A percentile compares a stretch with the other conserved stretches of the same genome.
Evolutionary conservation across 192 early-diverging fungal genomes (phyloP).

Genomic region (Podila epicladia): DNA sequence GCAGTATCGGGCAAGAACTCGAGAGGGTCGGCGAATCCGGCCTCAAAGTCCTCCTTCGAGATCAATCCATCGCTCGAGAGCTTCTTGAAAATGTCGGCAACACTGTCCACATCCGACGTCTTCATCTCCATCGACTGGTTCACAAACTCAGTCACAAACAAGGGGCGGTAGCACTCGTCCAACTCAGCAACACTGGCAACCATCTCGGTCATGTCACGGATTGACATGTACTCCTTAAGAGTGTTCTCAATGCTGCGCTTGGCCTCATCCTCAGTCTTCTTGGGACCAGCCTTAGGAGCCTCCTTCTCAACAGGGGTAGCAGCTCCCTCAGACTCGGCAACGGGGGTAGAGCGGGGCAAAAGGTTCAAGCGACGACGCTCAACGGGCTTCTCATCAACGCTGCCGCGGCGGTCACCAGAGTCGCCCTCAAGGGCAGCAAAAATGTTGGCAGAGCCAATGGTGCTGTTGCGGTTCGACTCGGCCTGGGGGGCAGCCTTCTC

Average conservation of each 20-base stretch:
- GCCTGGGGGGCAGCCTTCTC: constrained; percentile 50
- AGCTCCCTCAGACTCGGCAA: constrained; percentile 21
- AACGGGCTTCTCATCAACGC: constrained; percentile 50
- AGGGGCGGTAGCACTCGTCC: constrained; percentile 29
- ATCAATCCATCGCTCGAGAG: constrained; percentile 57
- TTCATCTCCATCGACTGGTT: constrained; percentile 60
- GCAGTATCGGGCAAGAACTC: constrained; percentile 78
- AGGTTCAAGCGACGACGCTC: constrained; percentile 42
- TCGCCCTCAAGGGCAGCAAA: constrained; percentile 49
- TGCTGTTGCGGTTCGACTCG: constrained; percentile 54
- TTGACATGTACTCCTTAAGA: constrained; percentile 68
- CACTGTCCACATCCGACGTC: constrained; percentile 63
- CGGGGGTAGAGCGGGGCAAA: constrained; percentile 39
- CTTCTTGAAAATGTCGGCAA: constrained; percentile 64
- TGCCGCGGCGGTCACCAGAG: constrained; percentile 23
- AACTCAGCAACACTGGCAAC: constrained; percentile 72
- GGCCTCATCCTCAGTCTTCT: constrained; percentile 55
- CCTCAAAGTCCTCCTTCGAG: constrained; percentile 59
- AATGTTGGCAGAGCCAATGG: constrained; percentile 54
- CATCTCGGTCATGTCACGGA: constrained; percentile 70
- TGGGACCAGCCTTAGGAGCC: constrained; percentile 34
- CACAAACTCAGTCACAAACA: constrained; percentile 42
- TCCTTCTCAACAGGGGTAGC: constrained; percentile 21
- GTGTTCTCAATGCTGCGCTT: constrained; percentile 58
- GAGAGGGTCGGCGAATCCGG: constrained; percentile 61